Conservation (phyloP, 2,329 filamentous ascomycete genomes). For the Scedosporium boydii region DNA sequence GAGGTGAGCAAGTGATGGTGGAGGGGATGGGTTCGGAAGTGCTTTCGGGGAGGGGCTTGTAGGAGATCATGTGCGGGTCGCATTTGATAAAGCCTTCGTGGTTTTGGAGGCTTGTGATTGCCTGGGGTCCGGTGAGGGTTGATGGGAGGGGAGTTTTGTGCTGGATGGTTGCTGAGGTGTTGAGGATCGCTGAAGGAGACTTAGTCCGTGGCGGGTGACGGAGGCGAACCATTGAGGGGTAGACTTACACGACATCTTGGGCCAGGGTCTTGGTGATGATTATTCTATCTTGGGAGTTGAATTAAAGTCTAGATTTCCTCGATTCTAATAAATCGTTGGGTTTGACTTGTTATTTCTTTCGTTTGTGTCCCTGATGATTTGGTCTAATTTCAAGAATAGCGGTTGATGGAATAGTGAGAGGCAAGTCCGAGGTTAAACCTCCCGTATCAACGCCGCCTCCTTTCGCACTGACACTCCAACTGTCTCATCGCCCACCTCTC, state of each 20-base stretch:
- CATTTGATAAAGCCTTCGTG: slow-evolving; percentile 41
- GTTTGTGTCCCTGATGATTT: background rate
- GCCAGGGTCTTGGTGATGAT: background rate
- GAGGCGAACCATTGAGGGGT: background rate
- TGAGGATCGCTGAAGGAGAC: slow-evolving; percentile 27
- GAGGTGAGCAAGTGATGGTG: background rate
- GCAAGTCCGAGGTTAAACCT: background rate
- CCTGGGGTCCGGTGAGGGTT: slow-evolving; percentile 22
- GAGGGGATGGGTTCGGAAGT: slow-evolving; percentile 10
- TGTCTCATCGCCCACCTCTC: slow-evolving; percentile 2
- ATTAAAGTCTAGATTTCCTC: background rate
- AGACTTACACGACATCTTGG: slow-evolving; percentile 3
- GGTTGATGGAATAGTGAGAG: no score
- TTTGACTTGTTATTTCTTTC: background rate
- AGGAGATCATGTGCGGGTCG: slow-evolving; percentile 40
- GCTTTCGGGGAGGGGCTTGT: slow-evolving; percentile 23
- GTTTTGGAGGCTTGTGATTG: slow-evolving; percentile 38
- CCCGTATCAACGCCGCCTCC: background rate
- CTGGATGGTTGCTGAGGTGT: slow-evolving; percentile 28
- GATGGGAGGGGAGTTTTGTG: slow-evolving; percentile 34
- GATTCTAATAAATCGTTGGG: background rate
- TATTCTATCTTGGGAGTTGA: background rate
- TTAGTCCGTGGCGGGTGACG: background rate
- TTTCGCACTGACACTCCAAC: slow-evolving; percentile 3
- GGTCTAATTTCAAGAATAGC: no score